Percentiles rank a stretch among this genome's conserved stretches.
Conservation (phyloP, 2,329 filamentous ascomycete species). For the Cyphellophora europaea region DNA sequence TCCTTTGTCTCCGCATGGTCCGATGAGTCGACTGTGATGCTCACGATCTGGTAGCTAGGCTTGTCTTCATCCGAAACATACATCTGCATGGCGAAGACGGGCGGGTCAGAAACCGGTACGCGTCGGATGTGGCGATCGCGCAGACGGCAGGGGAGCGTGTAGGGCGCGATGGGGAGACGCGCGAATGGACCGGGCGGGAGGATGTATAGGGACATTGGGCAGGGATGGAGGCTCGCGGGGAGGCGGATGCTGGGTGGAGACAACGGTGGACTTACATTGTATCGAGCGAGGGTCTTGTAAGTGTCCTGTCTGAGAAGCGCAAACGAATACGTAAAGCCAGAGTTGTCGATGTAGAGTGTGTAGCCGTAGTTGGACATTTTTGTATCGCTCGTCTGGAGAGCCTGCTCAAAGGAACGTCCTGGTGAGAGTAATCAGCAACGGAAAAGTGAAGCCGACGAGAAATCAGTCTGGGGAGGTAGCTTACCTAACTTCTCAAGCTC, state of each 20-base stretch:
- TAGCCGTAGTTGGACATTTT: not conserved
- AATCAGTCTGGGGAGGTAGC: not conserved
- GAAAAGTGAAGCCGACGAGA: not conserved
- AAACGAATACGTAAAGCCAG: not conserved
- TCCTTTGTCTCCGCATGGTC: not conserved
- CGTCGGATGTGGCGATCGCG: not conserved
- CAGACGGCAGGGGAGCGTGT: not conserved
- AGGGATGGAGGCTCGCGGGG: too few species aligned
- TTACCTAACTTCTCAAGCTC: not conserved
- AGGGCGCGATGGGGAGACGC: not conserved
- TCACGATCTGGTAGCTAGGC: not conserved
- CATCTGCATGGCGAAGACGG: not conserved
- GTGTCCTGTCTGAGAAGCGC: not conserved
- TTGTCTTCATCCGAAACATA: not conserved
- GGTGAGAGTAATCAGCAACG: not conserved
- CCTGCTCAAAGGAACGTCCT: not conserved
- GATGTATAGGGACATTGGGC: too few species aligned
- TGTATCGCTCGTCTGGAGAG: not conserved
- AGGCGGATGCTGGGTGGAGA: too few species aligned
- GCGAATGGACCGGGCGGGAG: not conserved
- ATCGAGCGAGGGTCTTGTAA: not conserved
- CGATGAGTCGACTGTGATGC: not conserved
- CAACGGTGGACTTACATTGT: not conserved
- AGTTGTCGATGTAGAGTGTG: not conserved
- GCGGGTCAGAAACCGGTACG: not conserved